Conservation (phyloP, 192 early-diverging fungal species). For the Podila clonocystis region DNA sequence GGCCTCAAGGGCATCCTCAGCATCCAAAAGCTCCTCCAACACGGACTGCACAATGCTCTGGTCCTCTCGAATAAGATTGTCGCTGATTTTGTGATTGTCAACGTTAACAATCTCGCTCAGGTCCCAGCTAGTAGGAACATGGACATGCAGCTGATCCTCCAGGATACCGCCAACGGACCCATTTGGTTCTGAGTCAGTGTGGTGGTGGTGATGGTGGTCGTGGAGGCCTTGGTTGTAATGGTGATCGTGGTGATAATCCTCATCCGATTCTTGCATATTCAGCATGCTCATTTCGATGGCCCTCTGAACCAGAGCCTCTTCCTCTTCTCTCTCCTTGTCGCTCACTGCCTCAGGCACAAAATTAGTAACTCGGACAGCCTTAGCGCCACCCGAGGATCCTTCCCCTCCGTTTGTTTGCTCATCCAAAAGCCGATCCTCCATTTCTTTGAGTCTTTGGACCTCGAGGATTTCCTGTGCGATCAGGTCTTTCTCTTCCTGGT, state of each 20-base stretch:
- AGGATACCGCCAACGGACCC: neutral
- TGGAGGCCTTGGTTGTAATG: neutral
- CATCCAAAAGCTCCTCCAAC: conserved; percentile 21
- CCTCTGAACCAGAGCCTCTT: conserved; percentile 37
- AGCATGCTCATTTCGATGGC: conserved; percentile 46
- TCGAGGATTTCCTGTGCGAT: conserved; percentile 7
- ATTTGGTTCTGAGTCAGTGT: neutral
- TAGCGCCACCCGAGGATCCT: conserved; percentile 7
- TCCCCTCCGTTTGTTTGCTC: conserved; percentile 12
- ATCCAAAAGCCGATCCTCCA: neutral
- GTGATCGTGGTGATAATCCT: neutral
- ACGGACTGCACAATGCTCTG: conserved; percentile 28
- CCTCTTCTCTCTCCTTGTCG: conserved; percentile 34
- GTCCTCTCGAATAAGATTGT: conserved; percentile 19
- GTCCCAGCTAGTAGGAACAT: conserved; percentile 15
- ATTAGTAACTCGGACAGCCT: neutral
- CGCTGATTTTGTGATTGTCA: neutral
- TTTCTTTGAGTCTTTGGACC: conserved; percentile 24
- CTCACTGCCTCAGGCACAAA: conserved; percentile 3
- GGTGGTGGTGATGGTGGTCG: neutral
- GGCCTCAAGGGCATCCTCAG: neutral
- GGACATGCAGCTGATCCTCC: neutral
- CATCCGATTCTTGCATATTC: neutral
- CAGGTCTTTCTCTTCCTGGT: conserved; percentile 20
- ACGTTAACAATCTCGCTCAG: conserved; percentile 29